Conservation (phyloP, 129 eudicot genomes). For the Pseudognaphalium luteoalbum region DNA sequence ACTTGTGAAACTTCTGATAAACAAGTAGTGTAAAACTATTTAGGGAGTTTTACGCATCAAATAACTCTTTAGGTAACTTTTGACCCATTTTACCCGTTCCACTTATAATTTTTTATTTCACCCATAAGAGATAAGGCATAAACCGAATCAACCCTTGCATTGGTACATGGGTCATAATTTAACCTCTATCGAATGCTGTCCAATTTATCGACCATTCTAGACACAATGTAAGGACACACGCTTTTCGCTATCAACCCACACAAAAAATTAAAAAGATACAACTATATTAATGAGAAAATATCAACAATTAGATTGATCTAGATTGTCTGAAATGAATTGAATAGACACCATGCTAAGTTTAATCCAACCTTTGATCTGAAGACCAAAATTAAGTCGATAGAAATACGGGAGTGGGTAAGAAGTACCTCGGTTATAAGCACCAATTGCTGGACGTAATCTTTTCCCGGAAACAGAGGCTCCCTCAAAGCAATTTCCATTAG, state of each 20-base stretch:
- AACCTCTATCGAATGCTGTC: not conserved
- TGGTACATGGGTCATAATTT: not conserved
- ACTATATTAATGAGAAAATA: not conserved
- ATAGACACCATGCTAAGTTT: not conserved
- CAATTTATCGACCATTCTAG: not conserved
- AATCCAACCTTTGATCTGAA: too few species aligned
- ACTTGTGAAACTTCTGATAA: not conserved
- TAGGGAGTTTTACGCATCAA: not conserved
- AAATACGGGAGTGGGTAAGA: conserved; percentile 1
- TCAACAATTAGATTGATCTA: not conserved
- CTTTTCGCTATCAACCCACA: not conserved
- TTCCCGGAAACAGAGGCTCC: conserved; percentile 83
- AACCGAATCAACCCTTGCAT: not conserved
- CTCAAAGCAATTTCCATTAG: conserved; percentile 76
- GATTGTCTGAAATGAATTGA: not conserved
- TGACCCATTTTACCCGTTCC: not conserved
- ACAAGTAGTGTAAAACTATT: not conserved
- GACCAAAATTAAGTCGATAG: not conserved
- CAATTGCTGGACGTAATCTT: conserved; percentile 84
- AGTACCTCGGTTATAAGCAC: conserved; percentile 76
- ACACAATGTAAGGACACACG: not conserved
- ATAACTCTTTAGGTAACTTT: not conserved
- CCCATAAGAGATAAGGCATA: not conserved
- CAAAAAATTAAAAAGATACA: not conserved
- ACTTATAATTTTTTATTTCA: too few species aligned